Evolutionary conservation across 2,329 filamentous ascomycete genomes (phyloP), one percentile per base, ranked within the genome.

Genomic region (Capronia americana): DNA sequence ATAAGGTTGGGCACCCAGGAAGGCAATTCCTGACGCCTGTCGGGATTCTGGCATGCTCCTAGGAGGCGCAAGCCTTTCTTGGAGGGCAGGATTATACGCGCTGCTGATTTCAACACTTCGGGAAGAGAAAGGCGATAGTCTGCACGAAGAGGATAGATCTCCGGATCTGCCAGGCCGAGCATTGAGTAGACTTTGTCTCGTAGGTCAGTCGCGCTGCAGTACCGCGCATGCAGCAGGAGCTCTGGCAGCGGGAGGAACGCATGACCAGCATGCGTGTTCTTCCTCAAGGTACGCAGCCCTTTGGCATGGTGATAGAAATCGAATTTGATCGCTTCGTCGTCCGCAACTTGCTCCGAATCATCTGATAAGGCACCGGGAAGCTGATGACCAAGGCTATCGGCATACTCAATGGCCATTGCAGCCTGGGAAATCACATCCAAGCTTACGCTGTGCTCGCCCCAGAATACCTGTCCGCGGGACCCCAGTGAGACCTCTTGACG

Each of bases 141-240:
- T 24, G 59, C n/a, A 11, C 51, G 59, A 3, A 62, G 34, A 23
- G 23, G 48, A 53, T 62, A 62, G 6, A 62, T 32, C 23, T 62
- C 59, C n/a, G 59, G 59, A n/a, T 62, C 59, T 26, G 59, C 50
- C 4, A 62, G 50, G 17, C 59, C 50, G 8, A 62, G 17, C 48
- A 62, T 55, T 5, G 59, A 62, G 20, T 56, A 66, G 32, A 66
- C 34, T 44, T 58, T 66, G 30, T 66, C 64, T 44, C 64, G 30
- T 17, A 51, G 17, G 30, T 66, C 64, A 11, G 64, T 57, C 12
- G 64, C 59, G 17, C 58, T 53, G 38, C 60, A 63, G 28, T 56
- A 53, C 12, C 59, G 48, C 11, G 50, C 24, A 23, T 54, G 34
- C 17, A 41, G 48, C 23, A 62, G 48, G 1, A 62, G 50, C 6